Base-by-base conservation (phyloP, 257 asterid species). In the Apocynum venetum region DNA sequence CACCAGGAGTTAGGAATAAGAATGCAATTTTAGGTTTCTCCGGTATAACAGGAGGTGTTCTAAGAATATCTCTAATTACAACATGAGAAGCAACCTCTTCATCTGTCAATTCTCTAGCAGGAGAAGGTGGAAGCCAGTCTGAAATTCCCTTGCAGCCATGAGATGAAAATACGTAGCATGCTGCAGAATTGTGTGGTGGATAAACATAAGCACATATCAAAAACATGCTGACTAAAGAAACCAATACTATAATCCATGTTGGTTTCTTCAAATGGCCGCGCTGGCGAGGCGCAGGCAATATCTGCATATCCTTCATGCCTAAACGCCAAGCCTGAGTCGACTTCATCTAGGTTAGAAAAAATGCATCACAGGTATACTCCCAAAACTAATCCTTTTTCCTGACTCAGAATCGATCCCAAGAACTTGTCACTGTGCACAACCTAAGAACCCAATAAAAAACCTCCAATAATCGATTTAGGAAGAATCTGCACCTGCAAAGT, bases 1-100 rank as follows among this genome's bases (percentile, higher is more conserved):
- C 90, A 69, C 99, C 97, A 41, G 99, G 98, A 57, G 93, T 96
- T 86, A 96, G 85, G 82, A 93, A 96, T 78, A 96, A 74, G 89
- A 93, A 96, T n/a, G 99, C 98, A 80, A 96, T 88, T 80, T 96
- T 96, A 47, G 97, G 97, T 56, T 53, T 87, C 61, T 78, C 63
- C 48, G 93, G 73, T 79, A 81, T 76, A 47, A 81, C 43, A 49
- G 81, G 89, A 36, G 95, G 93, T 82, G 85, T 84, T 79, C 85
- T 84, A 79, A 96, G 86, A 81, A 96, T 86, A 79, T 96, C 98
- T 87, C 84, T 88, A 85, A 92, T 89, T 71, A 96, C 98, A 78
- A 89, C 93, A 77, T 89, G 99, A 74, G 98, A 80, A 64, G 93
- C 91, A n/a, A 92, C 79, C 87, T 96, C 99, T 53, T 85, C 92